phyloP scores from a whole-genome alignment of 1,284 basidiomycete genomes.

The Moniliophthora roreri region DNA sequence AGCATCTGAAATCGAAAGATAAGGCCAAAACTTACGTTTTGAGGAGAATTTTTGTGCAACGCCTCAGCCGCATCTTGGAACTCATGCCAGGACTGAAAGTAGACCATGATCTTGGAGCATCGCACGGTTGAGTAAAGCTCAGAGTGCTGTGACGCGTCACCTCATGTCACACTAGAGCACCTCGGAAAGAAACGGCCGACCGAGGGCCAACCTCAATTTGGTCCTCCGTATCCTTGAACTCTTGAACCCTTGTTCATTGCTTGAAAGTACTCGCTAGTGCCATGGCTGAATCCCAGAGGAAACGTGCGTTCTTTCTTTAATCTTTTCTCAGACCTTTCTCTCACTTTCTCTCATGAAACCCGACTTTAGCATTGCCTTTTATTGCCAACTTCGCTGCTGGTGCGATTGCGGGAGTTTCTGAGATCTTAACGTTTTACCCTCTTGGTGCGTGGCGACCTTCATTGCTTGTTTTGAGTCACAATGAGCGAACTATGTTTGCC shows the following conservation, averaged over 20 bases:
- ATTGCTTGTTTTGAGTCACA: slow-evolving; percentile 1
- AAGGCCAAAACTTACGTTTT: slow-evolving; percentile 46
- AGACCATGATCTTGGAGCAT: slow-evolving; percentile 52
- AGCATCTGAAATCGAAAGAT: slow-evolving; percentile 1
- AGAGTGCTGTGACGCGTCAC: neutral
- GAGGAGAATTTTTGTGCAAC: slow-evolving; percentile 77
- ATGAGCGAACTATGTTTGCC: too few species aligned
- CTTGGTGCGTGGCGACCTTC: slow-evolving; percentile 70
- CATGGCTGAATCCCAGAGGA: slow-evolving; percentile 16
- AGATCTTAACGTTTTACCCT: slow-evolving; percentile 92
- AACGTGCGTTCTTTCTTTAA: slow-evolving; percentile 9
- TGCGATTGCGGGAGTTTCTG: slow-evolving; percentile 85
- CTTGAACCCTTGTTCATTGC: neutral
- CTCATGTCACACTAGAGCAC: neutral
- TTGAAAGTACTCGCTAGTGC: neutral
- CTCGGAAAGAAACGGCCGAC: neutral
- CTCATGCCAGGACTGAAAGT: slow-evolving; percentile 82
- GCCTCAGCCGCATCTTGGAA: slow-evolving; percentile 84
- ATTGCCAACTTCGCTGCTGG: slow-evolving; percentile 87
- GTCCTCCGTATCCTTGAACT: neutral
- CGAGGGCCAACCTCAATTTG: neutral
- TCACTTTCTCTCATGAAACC: neutral
- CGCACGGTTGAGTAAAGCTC: neutral
- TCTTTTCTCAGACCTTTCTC: neutral
- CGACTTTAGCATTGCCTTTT: slow-evolving; percentile 77